Base-by-base conservation (phyloP, 495 filamentous ascomycete species). In the Aspergillus taichungensis region DNA sequence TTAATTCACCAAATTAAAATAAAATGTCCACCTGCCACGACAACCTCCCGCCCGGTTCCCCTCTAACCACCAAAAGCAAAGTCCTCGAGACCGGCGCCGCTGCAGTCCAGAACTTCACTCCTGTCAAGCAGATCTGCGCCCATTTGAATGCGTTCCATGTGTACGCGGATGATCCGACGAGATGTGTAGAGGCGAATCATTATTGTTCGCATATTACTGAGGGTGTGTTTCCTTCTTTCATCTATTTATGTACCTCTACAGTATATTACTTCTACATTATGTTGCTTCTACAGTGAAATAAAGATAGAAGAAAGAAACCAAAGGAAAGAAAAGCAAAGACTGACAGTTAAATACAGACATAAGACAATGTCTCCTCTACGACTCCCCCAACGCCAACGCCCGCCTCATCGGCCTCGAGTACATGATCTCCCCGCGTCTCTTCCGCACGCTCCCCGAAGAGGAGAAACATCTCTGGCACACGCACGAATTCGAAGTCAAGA, bases 361-460 rank as follows among this genome's bases (percentile, higher is more conserved):
- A 43, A 77, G 87, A 13, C 87, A 90, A 72, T 96, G 91, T 55
- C 74, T 95, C 33, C 78, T 95, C 40, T 95, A 94, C 72, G 87
- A 91, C 62, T 73, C 74, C 1, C 67, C 79, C 0, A 62, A 64
- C 0, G 65, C 75, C 12, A 79, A 79, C 37, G 87, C 88, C 7
- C 73, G 83, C 3, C 70, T 95, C 9, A 82, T 95, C 49, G 88
- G 89, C 32, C 72, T 95, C 50, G 91, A 96, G 64, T 95, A 95
- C 71, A 92, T 96, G 88, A 84, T 95, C 56, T 78, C 79, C 3
- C 78, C 80, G 0, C 63, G 66, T 3, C 68, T 94, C 2, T 95
- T 80, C 69, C 62, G 69, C 8, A 80, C 76, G 0, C 78, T 96
- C 0, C 68, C 76, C 6, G 5, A 57, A 0, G 72, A 77, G 8